phyloP scores from a whole-genome alignment of 2,329 filamentous ascomycete species.

The Colletotrichum sp. region DNA sequence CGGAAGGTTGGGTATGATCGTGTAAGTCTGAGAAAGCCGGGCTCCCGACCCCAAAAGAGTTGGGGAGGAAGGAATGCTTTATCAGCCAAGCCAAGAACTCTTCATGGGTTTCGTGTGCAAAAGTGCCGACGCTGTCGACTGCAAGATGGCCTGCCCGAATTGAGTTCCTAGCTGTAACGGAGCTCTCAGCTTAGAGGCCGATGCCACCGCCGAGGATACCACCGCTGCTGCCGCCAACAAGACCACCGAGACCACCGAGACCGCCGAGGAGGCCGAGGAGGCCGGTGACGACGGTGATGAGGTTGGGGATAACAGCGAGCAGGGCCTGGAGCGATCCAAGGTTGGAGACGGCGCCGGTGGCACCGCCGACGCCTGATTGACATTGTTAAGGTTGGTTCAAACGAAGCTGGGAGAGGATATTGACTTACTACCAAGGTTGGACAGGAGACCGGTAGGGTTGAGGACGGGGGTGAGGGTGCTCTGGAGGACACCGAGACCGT shows the following conservation, averaged over 20 bases:
- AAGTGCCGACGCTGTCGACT: conserved; percentile 3
- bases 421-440: neutral
- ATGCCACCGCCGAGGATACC: neutral
- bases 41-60: neutral
- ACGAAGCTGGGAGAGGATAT: neutral
- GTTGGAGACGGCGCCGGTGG: neutral
- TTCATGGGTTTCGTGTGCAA: neutral
- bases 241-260: neutral
- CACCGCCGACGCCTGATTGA: neutral
- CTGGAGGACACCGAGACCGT: neutral
- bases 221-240: neutral
- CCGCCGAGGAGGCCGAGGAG: neutral
- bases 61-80: neutral
- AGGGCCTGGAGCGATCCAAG: neutral
- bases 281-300: neutral
- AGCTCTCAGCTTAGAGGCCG: neutral
- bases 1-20: neutral
- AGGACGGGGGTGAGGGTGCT: neutral
- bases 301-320: neutral
- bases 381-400: neutral
- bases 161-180: neutral
- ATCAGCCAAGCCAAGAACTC: neutral
- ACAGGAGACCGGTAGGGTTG: neutral
- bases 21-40: neutral
- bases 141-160: conserved; percentile 3